Conservation (phyloP, 192 early-diverging fungal genomes). For the Dimargaris cristalligena region DNA sequence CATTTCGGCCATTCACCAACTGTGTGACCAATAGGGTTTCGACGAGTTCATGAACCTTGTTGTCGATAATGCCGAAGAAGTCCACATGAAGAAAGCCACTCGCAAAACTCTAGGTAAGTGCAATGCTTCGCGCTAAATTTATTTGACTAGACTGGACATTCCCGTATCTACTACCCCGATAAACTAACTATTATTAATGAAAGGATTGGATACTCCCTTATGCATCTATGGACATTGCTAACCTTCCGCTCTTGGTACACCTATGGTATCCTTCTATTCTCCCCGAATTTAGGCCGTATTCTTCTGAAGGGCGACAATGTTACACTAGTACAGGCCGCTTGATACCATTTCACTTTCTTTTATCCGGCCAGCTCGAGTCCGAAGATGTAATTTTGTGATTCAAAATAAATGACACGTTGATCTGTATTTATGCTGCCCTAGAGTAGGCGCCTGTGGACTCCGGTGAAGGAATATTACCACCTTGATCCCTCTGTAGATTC, state of each 20-base stretch:
- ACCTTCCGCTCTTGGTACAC: neutral
- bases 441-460: too few relatives aligned
- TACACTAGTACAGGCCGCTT: conserved; percentile 47
- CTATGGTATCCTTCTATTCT: neutral
- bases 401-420: too few relatives aligned
- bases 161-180: neutral
- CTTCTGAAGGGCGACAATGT: conserved; percentile 97
- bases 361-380: too few relatives aligned
- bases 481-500: too few relatives aligned
- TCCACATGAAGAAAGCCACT: conserved; percentile 61
- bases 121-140: neutral
- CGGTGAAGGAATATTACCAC: too few relatives aligned
- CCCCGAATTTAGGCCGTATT: conserved; percentile 45
- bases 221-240: neutral
- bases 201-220: neutral
- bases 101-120: conserved; percentile 48
- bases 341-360: too few relatives aligned
- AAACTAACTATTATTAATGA: neutral
- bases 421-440: too few relatives aligned
- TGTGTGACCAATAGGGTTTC: conserved; percentile 55
- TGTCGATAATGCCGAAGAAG: conserved; percentile 75
- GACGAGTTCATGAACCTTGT: conserved; percentile 99
- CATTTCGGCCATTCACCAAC: too few relatives aligned
- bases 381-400: too few relatives aligned
- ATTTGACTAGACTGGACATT: neutral